Percentiles rank a stretch among this genome's conserved stretches.
phyloP scores from a whole-genome alignment of 2,329 filamentous ascomycete species.

The Endothia cerciana region DNA sequence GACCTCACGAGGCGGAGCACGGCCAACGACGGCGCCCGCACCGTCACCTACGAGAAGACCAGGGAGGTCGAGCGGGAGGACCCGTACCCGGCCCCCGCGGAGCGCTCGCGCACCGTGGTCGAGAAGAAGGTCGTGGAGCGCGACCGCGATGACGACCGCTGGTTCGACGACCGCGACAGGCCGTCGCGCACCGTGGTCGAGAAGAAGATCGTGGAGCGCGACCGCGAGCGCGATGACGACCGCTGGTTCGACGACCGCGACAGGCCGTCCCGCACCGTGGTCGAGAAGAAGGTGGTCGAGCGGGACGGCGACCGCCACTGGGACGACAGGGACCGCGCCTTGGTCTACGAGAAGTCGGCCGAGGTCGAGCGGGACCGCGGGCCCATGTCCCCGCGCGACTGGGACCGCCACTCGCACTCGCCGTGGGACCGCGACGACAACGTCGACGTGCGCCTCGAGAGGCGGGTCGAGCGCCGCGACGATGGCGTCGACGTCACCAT shows the following conservation, averaged over 20 bases:
- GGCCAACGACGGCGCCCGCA: conserved; percentile 34
- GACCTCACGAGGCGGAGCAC: conserved; percentile 25
- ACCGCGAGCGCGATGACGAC: conserved; percentile 21
- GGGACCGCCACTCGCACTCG: conserved; percentile 40
- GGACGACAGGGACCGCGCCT: conserved; percentile 39
- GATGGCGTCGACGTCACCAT: conserved; percentile 56
- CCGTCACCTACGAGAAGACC: conserved; percentile 32
- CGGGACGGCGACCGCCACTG: conserved; percentile 43
- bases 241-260: conserved; percentile 27
- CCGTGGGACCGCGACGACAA: conserved; percentile 43
- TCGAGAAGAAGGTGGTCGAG: conserved; percentile 40
- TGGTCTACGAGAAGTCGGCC: conserved; percentile 49
- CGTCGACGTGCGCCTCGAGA: conserved; percentile 48
- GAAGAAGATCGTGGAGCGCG: conserved; percentile 27
- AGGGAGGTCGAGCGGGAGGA: conserved; percentile 33
- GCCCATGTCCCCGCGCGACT: conserved; percentile 35
- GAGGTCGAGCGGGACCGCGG: conserved; percentile 45
- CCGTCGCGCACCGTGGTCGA: conserved; percentile 23
- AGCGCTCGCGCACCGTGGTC: conserved; percentile 23
- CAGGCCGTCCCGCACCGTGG: conserved; percentile 34
- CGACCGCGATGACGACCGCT: conserved; percentile 24
- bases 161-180: conserved; percentile 30
- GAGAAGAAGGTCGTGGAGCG: conserved; percentile 28
- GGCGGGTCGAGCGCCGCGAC: conserved; percentile 46
- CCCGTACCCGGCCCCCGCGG: conserved; percentile 16